phyloP scores from a whole-genome alignment of 73 alveolate species.

The Paramecium primaurelia region DNA sequence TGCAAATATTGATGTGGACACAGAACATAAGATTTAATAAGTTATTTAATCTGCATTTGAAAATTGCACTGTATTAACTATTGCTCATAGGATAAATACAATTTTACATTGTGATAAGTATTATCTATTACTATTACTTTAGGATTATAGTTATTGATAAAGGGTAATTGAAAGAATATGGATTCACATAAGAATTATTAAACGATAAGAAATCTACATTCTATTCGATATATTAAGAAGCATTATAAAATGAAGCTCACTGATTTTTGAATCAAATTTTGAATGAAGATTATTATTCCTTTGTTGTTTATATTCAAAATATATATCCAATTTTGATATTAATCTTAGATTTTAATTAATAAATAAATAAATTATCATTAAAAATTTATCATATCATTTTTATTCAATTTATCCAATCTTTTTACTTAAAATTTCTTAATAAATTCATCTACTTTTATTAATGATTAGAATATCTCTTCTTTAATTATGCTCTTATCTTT shows the following conservation, averaged over 20 bases:
- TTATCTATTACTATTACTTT: not conserved
- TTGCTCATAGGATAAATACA: slow-evolving; percentile 82
- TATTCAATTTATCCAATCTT: not conserved
- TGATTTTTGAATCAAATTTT: not conserved
- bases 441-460: not conserved
- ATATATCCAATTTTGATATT: not conserved
- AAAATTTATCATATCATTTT: not conserved
- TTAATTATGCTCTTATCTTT: not conserved
- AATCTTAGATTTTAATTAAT: not conserved
- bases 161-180: slow-evolving; percentile 59
- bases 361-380: not conserved
- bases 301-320: not conserved
- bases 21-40: slow-evolving; percentile 73
- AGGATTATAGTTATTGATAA: slow-evolving; percentile 70
- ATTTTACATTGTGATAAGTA: slow-evolving; percentile 70
- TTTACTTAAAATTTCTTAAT: not conserved
- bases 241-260: not conserved
- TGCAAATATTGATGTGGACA: slow-evolving; percentile 77
- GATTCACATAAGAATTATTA: slow-evolving; percentile 12
- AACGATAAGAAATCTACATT: not conserved
- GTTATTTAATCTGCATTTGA: slow-evolving; percentile 64
- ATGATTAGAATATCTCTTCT: not conserved
- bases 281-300: not conserved
- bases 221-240: not conserved
- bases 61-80: slow-evolving; percentile 75